Percentiles rank a stretch among this genome's conserved stretches.
phyloP scores from a whole-genome alignment of 2,329 filamentous ascomycete species.

The Tolypocladium capitatum region DNA sequence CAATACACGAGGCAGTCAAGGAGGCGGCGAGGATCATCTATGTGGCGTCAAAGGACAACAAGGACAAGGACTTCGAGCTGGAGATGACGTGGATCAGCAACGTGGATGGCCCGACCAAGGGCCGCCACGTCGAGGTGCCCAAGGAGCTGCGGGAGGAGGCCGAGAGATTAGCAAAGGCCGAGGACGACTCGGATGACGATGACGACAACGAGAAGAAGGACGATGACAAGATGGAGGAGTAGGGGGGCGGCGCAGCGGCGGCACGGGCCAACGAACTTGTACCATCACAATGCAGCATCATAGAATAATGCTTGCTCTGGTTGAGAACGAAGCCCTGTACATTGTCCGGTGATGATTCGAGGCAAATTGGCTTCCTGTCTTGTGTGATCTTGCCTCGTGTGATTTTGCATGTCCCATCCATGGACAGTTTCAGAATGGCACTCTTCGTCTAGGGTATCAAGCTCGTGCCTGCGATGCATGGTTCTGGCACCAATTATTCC shows the following conservation, averaged over 20 bases:
- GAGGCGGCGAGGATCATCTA: constrained; percentile 96
- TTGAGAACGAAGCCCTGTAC: background rate
- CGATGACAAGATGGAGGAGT: constrained; percentile 84
- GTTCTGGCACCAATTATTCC: constrained; percentile 59
- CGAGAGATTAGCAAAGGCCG: constrained; percentile 81
- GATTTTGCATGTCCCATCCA: constrained; percentile 1
- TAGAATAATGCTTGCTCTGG: constrained; percentile 21
- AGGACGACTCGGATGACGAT: constrained; percentile 76
- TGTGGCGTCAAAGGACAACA: constrained; percentile 94
- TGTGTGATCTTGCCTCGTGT: background rate
- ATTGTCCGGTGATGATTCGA: background rate
- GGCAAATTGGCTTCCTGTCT: background rate
- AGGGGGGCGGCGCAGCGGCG: constrained; percentile 18
- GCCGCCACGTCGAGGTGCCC: constrained; percentile 84
- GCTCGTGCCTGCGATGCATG: constrained; percentile 22
- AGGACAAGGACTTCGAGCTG: constrained; percentile 98
- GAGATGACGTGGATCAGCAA: constrained; percentile 98
- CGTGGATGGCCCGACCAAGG: constrained; percentile 75
- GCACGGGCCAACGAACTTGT: constrained; percentile 15
- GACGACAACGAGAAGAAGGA: constrained; percentile 50
- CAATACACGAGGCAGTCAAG: constrained; percentile 79
- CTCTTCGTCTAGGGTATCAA: constrained; percentile 5
- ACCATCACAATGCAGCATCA: constrained; percentile 21
- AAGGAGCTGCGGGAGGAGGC: constrained; percentile 85
- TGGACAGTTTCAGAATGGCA: background rate